Evolutionary conservation across 2,329 filamentous ascomycete genomes (phyloP), one percentile per base, ranked within the genome.

Genomic region (Fusarium sp.): DNA sequence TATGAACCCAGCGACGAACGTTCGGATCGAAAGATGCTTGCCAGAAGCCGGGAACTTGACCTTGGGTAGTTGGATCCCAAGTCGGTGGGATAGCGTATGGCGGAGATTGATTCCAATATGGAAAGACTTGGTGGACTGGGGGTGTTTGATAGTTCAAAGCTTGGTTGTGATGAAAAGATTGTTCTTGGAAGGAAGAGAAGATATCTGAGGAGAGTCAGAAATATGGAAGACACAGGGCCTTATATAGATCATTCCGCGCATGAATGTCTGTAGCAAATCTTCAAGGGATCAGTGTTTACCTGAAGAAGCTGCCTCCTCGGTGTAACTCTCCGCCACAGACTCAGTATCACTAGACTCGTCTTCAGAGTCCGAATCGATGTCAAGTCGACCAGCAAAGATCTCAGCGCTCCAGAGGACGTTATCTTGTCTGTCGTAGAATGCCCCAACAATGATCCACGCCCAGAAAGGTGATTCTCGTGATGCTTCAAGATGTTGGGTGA

Each of bases 371-470:
- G 69, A 38, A 15, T 79, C 72, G 22, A 74, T 64, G 35, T 80
- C 75, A 20, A 81, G 48, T 11, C 78, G 79, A 13, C 79, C 81
- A 31, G 83, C 65, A 35, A 88, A 84, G 26, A 87, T 63, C 76
- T 87, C 82, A 1, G 81, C 84, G 51, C 85, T 86, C 85, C 86
- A 88, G 44, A 88, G 66, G 8, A 82, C 76, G 39, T 77, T 79
- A 47, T 83, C 82, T 15, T 82, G 62, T 4, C 70, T 61, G 79
- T 88, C 85, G 77, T 85, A 87, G 60, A 87, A 88, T 2, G 83
- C 83, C 0, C 82, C 86, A 20, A 86, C 80, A 28, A 87, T 80
- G 52, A 88, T 81, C 82, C 83, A 87, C 22, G 83, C 85, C 84
- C 85, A 87, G 66, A 76, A 82, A 1, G 77, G 79, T 7, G 78